Evolutionary conservation across 75 land plant species (phyloP).

Genomic region (Pinus albicaulis): DNA sequence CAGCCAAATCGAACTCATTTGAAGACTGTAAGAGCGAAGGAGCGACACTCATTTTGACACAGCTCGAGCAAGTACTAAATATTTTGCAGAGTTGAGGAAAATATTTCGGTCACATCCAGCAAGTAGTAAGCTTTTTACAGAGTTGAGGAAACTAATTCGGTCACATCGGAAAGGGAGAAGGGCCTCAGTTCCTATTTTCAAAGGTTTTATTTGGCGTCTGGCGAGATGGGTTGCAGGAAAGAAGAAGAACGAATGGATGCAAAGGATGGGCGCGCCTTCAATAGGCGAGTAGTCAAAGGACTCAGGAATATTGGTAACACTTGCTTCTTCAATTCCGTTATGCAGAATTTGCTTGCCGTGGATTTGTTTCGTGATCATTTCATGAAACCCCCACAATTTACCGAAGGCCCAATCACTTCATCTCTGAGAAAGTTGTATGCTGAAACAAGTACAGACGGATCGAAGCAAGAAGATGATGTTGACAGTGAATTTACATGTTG

Average conservation of each 20-base stretch:
- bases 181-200: too few relatives aligned
- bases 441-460: constrained; percentile 25
- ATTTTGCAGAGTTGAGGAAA: too few relatives aligned
- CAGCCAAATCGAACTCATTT: too few relatives aligned
- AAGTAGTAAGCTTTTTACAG: too few relatives aligned
- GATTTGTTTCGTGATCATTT: constrained; percentile 54
- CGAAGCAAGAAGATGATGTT: neutral
- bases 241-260: constrained; percentile 25
- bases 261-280: constrained; percentile 44
- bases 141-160: too few relatives aligned
- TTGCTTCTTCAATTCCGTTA: constrained; percentile 86
- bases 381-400: constrained; percentile 13
- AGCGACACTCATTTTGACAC: too few relatives aligned
- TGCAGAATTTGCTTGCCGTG: constrained; percentile 77
- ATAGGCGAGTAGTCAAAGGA: constrained; percentile 33
- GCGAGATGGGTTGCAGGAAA: constrained; percentile 57
- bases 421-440: constrained; percentile 61
- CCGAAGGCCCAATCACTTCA: constrained; percentile 52
- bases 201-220: constrained; percentile 80
- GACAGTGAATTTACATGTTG: constrained; percentile 1
- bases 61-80: too few relatives aligned
- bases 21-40: too few relatives aligned
- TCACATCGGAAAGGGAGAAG: too few relatives aligned
- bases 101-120: too few relatives aligned
- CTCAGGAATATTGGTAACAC: constrained; percentile 83